Base-by-base conservation (phyloP, 1,284 basidiomycete species). In the Phlebopus sp. region DNA sequence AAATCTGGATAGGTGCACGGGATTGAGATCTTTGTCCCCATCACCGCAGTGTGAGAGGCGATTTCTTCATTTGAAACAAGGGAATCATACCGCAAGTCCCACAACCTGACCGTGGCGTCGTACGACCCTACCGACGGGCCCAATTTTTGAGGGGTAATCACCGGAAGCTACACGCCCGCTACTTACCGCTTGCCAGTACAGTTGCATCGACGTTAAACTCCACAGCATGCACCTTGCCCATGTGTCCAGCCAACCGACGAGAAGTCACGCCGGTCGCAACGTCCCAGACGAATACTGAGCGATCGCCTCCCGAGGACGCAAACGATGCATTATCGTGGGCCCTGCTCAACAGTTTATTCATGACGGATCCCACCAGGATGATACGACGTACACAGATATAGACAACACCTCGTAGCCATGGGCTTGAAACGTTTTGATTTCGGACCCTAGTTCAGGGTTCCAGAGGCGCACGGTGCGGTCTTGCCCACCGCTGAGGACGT, bases 371-470 rank as follows among this genome's bases (percentile, higher is more conserved):
- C 46, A 40, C 40, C 43, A 23, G 21, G 21, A 23, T 23, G 17
- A n/a, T 4, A 46, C n/a, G 27, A 70, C 87, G 60, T 63, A 94
- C 92, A 96, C 86, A 46, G 85, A 81, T 43, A 99, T 74, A 0
- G 91, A 92, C 17, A 97, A 78, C 5, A 99, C 90, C 63, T 97
- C 94, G 63, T 97, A 95, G 29, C 90, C 92, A 67, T 99, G 96
- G 1, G 90, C 91, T 37, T 81, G 72, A 63, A 97, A 99, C 0
- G 77, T 70, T 70, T 97, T 96, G 71, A 99, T 90, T 68, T 95
- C 84, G n/a, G 82, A 77, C 17, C 92, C 93, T 14, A 79, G 66
- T 44, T 74, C 74, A 1, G 92, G 89, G 68, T 97, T 99, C 90
- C 93, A 98, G 21, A 99, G 81, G 40, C 88, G 80, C 42, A 99